Evolutionary conservation across 129 eudicot genomes (phyloP).

Genomic region (Flaveria trinervia): DNA sequence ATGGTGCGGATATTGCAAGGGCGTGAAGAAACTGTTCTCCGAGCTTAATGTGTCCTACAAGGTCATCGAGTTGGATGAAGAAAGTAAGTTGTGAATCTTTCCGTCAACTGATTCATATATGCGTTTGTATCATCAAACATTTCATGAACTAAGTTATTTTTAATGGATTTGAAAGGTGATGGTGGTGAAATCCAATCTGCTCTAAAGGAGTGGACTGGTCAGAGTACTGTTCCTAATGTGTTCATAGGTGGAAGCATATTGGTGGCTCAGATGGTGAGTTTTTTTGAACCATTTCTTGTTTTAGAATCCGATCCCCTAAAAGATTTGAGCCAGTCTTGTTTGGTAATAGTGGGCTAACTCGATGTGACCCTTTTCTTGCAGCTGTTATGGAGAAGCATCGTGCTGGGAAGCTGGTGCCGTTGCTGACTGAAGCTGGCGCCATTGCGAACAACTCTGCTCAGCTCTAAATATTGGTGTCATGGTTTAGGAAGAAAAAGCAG

Average conservation of each 20-base stretch:
- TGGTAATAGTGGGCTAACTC: background rate
- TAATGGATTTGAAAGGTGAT: constrained; percentile 48
- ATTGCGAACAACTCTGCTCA: constrained; percentile 53
- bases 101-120: background rate
- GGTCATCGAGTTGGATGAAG: constrained; percentile 72
- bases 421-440: constrained; percentile 78
- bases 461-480: constrained; percentile 23
- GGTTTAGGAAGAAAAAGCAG: constrained; percentile 18
- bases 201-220: constrained; percentile 79
- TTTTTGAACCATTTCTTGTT: background rate
- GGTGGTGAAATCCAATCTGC: constrained; percentile 77
- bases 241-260: constrained; percentile 80
- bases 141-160: constrained; percentile 11
- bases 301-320: too few relatives aligned
- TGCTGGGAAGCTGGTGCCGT: constrained; percentile 70
- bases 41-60: constrained; percentile 68
- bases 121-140: background rate
- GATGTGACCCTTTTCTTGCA: constrained; percentile 31
- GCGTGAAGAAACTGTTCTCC: constrained; percentile 68
- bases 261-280: constrained; percentile 81
- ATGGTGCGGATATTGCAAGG: constrained; percentile 65
- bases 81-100: constrained; percentile 52
- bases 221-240: constrained; percentile 89
- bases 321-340: too few relatives aligned
- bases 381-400: constrained; percentile 58